These are phyloP conservation scores for Fusarium vanettenii DNA, from an alignment of 2,329 filamentous ascomycete species.

Conservation along the genomic window DNA sequence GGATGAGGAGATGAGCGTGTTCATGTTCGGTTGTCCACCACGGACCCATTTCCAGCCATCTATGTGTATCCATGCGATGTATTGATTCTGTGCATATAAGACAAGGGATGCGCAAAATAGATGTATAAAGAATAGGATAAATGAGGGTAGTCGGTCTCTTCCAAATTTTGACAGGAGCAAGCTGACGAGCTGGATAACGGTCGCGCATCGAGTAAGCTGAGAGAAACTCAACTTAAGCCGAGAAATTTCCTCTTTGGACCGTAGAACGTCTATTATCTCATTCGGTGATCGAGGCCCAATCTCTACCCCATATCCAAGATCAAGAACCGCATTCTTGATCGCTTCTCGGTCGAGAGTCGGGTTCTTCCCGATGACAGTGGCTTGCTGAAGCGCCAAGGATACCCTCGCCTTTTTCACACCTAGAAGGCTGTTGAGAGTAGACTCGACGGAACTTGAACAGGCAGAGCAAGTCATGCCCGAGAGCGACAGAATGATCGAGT, in stretches of 20 bases:
- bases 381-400: constrained; percentile 2
- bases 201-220: neutral
- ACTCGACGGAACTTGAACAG: constrained; percentile 1
- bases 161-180: neutral
- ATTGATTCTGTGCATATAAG: neutral
- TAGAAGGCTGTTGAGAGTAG: neutral
- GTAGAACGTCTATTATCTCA: constrained; percentile 2
- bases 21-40: constrained; percentile 4
- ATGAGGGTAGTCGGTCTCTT: neutral
- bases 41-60: constrained; percentile 9
- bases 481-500: neutral
- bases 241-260: neutral
- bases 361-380: neutral
- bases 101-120: neutral
- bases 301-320: constrained; percentile 1
- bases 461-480: constrained; percentile 9
- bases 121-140: neutral
- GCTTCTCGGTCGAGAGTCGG: neutral
- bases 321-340: neutral
- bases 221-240: constrained; percentile 1
- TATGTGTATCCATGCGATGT: constrained; percentile 7
- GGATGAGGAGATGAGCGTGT: constrained; percentile 10
- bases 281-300: constrained; percentile 4
- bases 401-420: neutral
- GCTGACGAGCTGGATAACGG: neutral